A percentile compares a stretch with the other conserved stretches of the same genome.
Conservation (phyloP, 169 alveolate genomes). For the Plasmodium gallinaceum region DNA sequence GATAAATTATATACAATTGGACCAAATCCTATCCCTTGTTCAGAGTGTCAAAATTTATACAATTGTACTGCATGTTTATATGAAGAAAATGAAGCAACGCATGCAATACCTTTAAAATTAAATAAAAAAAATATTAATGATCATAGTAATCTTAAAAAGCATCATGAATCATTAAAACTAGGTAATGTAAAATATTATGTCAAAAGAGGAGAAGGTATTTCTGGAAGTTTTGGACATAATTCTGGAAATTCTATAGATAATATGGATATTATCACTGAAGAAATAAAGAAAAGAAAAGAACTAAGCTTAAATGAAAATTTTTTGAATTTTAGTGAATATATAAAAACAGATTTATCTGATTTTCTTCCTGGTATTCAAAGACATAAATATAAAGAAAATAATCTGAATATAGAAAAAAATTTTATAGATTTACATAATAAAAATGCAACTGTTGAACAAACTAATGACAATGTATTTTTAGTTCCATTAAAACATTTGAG, state of each 20-base stretch:
- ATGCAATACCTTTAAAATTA: constrained; percentile 53
- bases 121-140: constrained; percentile 15
- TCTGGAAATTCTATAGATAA: constrained; percentile 17
- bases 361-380: constrained; percentile 18
- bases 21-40: constrained; percentile 44
- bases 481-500: constrained; percentile 61
- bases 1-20: constrained; percentile 23
- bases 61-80: constrained; percentile 53
- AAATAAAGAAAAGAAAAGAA: constrained; percentile 15
- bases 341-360: neutral
- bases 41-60: constrained; percentile 25
- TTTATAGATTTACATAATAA: neutral
- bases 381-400: constrained; percentile 17
- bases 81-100: constrained; percentile 51
- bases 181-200: constrained; percentile 72
- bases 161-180: constrained; percentile 50
- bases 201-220: constrained; percentile 64
- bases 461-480: constrained; percentile 38
- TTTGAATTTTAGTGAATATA: constrained; percentile 14
- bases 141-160: constrained; percentile 55
- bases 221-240: constrained; percentile 51
- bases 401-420: neutral
- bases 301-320: constrained; percentile 8
- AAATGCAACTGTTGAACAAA: constrained; percentile 15
- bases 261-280: constrained; percentile 28